Percentiles rank a stretch among this genome's conserved stretches.
phyloP scores from a whole-genome alignment of 768 basidiomycete species.

The Trametes cinnabarina region DNA sequence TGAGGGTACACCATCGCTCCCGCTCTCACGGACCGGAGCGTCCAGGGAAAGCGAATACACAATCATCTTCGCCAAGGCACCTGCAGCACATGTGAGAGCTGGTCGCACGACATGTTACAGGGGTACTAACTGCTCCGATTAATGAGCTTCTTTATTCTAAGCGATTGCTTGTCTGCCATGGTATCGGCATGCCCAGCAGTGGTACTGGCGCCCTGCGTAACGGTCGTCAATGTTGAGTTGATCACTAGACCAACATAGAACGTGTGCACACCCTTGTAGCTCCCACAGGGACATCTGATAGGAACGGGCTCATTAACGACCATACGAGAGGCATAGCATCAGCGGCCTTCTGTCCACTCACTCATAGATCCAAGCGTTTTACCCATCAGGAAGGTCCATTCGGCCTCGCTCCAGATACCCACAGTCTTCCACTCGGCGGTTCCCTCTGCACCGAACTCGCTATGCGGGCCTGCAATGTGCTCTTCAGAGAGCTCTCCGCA shows the following conservation, averaged over 20 bases:
- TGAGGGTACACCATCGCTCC: conserved; percentile 25
- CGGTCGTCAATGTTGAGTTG: neutral
- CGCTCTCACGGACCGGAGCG: conserved; percentile 52
- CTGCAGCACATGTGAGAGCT: conserved; percentile 33
- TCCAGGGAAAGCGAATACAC: conserved; percentile 90
- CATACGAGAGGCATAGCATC: neutral
- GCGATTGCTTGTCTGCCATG: conserved; percentile 50
- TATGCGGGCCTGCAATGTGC: conserved; percentile 56
- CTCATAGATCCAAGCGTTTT: conserved; percentile 84
- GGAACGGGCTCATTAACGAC: conserved; percentile 1
- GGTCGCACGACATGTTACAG: neutral
- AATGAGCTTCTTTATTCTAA: conserved; percentile 66
- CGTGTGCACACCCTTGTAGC: conserved; percentile 50
- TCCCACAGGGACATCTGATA: conserved; percentile 69
- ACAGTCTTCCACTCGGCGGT: conserved; percentile 73
- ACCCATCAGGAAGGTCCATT: conserved; percentile 81
- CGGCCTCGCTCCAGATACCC: conserved; percentile 82
- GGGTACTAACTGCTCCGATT: conserved; percentile 57
- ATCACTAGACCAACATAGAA: neutral
- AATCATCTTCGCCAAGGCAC: conserved; percentile 78
- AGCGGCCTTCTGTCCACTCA: neutral
- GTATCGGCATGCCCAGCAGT: conserved; percentile 73
- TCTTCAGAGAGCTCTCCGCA: conserved; percentile 70
- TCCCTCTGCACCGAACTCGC: conserved; percentile 53
- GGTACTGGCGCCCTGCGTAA: conserved; percentile 53